These are phyloP conservation scores for Rhynchospora tenuis DNA, from an alignment of 176 grass and related monocot species.

Conservation along the genomic window DNA sequence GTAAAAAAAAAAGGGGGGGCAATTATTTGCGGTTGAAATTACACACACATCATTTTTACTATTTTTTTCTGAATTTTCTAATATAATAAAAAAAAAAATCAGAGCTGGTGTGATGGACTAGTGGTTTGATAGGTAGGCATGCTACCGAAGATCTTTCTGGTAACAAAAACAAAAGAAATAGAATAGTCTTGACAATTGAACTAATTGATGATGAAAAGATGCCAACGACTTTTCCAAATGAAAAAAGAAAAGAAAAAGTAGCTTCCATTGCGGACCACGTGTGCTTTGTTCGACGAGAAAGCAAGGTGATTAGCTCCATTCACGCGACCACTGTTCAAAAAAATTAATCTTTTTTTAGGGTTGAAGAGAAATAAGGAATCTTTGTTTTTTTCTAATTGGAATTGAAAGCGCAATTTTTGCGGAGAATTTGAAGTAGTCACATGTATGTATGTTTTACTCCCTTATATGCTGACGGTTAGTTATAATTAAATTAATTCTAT, in stretches of 20 bases:
- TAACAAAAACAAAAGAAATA: neutral
- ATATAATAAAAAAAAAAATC: neutral
- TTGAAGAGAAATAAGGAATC: neutral
- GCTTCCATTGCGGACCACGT: neutral
- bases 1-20: neutral
- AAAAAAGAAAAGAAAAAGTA: neutral
- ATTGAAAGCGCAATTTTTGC: neutral
- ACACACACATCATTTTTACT: too few species aligned
- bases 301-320: neutral
- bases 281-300: neutral
- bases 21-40: too few species aligned
- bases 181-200: neutral
- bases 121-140: constrained; percentile 2
- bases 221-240: neutral
- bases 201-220: neutral
- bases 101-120: neutral
- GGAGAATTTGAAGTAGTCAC: neutral
- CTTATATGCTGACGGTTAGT: neutral
- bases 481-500: neutral
- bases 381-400: neutral
- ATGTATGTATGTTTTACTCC: too few species aligned
- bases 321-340: neutral
- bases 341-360: neutral
- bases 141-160: neutral
- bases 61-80: neutral